Percentiles rank a stretch among this genome's conserved stretches.
These are phyloP conservation scores for Neovahlkampfia damariscottae DNA, from an alignment of 78 protist species.

Conservation along the genomic window DNA sequence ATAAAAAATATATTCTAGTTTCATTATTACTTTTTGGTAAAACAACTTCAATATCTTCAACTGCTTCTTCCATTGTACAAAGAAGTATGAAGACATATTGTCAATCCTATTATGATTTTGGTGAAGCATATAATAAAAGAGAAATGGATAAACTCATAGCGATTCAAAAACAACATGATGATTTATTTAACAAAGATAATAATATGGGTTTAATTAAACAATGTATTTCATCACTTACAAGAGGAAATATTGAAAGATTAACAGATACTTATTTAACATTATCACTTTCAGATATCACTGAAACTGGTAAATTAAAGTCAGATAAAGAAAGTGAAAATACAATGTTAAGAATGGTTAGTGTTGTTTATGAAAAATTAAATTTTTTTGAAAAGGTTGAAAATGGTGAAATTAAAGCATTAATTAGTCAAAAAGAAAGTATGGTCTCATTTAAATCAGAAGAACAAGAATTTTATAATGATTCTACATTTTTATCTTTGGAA, in stretches of 20 bases:
- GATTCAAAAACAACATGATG: neutral
- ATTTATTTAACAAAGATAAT: conserved; percentile 34
- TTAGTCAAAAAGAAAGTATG: conserved; percentile 53
- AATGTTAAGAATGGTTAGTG: conserved; percentile 48
- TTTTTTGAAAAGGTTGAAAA: conserved; percentile 40
- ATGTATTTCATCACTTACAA: conserved; percentile 29
- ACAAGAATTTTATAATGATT: conserved; percentile 23
- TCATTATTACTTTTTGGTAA: conserved; percentile 36
- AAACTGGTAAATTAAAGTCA: conserved; percentile 8
- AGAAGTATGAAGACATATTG: conserved; percentile 27
- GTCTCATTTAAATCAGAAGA: conserved; percentile 36
- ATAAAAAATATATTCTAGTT: conserved; percentile 48
- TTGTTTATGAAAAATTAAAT: neutral
- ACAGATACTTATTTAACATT: conserved; percentile 65
- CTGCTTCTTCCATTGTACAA: conserved; percentile 33
- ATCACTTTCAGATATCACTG: conserved; percentile 41
- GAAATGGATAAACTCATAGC: neutral
- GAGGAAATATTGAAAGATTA: conserved; percentile 41
- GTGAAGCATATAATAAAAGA: neutral
- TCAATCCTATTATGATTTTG: conserved; percentile 34
- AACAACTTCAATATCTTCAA: conserved; percentile 22
- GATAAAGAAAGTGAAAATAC: conserved; percentile 25
- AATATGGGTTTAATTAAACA: conserved; percentile 50
- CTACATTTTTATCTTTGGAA: conserved; percentile 10
- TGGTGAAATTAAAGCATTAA: conserved; percentile 48